Evolutionary conservation across 768 basidiomycete species (phyloP), one percentile per base, ranked within the genome.

Genomic region (Hebeloma cylindrosporum): DNA sequence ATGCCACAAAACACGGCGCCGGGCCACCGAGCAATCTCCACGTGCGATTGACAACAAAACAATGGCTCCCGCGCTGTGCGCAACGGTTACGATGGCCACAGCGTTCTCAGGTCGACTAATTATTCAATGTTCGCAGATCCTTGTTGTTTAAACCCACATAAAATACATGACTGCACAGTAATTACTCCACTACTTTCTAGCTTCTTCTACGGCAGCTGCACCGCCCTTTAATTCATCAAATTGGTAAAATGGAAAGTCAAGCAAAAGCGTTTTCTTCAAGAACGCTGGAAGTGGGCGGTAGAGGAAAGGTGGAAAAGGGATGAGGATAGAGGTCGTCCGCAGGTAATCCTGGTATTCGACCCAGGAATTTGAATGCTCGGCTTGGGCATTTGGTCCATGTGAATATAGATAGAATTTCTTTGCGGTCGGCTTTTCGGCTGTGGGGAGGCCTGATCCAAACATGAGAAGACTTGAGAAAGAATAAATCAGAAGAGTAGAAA

Each of bases 391-490:
- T 14, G 69, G 64, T 4, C 69, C 73, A 51, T 79, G 60, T 8
- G 75, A 68, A 59, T 80, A 65, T 23, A 80, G 63, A 62, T 74
- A 84, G 58, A 74, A 83, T 49, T 70, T 71, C 56, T 77, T 75
- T 0, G 82, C 82, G 29, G 76, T 73, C 2, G 82, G 82, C 59
- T 82, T 83, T 60, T 85, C 83, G 4, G 81, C 82, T 0, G 80
- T 79, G 0, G 83, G 85, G n/a, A 88, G 56, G 7, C 84, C 85
- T 8, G 82, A 82, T 4, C 69, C 79, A 63, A 85, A 85, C 67
- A 88, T 72, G 13, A 83, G 68, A 2, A 83, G 54, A 21, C 80
- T 80, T 40, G 13, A 32, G 21, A 30, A 23, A 21, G 21, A 34
- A 13, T 7, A 38, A 7, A 30, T 20, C 41, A 13, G 23, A 8